phyloP scores from a whole-genome alignment of 2,329 filamentous ascomycete genomes.

The Aspergillus proliferans region DNA sequence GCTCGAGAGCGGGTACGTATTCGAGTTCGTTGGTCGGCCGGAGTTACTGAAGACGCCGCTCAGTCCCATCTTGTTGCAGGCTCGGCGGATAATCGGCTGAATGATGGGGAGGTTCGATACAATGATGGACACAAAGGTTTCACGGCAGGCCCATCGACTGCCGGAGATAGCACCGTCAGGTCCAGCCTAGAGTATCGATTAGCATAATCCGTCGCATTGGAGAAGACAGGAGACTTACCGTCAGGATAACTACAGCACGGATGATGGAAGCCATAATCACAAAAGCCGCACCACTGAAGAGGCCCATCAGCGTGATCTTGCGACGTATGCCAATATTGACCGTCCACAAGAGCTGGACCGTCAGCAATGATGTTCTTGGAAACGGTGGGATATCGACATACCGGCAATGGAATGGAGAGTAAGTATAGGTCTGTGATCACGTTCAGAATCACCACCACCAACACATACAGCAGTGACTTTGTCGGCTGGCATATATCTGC shows the following conservation, averaged over 20 bases:
- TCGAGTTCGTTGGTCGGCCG: conserved; percentile 12
- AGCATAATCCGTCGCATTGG: not conserved
- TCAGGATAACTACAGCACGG: conserved; percentile 45
- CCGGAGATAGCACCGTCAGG: conserved; percentile 29
- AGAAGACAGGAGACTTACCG: conserved; percentile 15
- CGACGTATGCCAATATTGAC: conserved; percentile 42
- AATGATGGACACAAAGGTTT: conserved; percentile 38
- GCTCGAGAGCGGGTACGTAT: conserved; percentile 14
- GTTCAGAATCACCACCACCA: conserved; percentile 45
- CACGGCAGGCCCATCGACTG: conserved; percentile 38
- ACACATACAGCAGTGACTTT: conserved; percentile 42
- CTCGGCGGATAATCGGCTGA: conserved; percentile 25
- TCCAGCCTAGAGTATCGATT: conserved; percentile 15
- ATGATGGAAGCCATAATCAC: conserved; percentile 49
- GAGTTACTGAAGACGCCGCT: conserved; percentile 18
- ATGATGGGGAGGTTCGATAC: conserved; percentile 38
- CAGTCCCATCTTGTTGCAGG: conserved; percentile 21
- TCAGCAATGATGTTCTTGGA: not conserved
- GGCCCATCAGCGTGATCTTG: conserved; percentile 46
- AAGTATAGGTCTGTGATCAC: conserved; percentile 53
- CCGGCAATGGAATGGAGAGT: conserved; percentile 52
- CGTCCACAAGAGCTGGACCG: conserved; percentile 46
- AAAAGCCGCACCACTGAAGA: conserved; percentile 51
- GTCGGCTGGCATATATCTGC: conserved; percentile 43
- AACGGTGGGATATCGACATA: conserved; percentile 17